Base-by-base conservation (phyloP, 768 basidiomycete genomes). In the Trametes coccinea region DNA sequence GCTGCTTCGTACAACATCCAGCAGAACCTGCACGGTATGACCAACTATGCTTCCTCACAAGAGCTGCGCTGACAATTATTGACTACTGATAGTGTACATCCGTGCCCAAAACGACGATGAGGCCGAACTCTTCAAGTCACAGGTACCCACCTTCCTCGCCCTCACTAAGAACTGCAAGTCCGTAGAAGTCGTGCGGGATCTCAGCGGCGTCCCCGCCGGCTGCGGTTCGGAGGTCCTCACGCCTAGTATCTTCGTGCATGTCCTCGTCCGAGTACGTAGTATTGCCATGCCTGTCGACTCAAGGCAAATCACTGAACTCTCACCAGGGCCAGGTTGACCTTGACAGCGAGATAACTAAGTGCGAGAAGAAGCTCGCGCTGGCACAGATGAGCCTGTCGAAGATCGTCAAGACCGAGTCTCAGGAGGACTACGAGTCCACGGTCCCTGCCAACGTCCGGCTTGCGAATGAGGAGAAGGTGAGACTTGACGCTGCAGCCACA, bases 1-100 rank as follows among this genome's bases (percentile, higher is more conserved):
- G 89, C 94, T 16, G 92, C 92, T 3, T 88, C 89, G 5, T 98
- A 97, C 75, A 93, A 89, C 73, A 75, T 99, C 44, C 93, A 92
- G 70, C 86, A 76, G 44, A 89, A 94, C 67, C 88, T 95, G 17
- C 92, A 94, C 72, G 77, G 92, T 92, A 67, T 29, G 85, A 74
- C 7, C 56, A 44, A 40, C 55, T 9, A 46, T 49, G 44, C 22
- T 13, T 29, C 29, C 33, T 43, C 14, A 41, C 46, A 43, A 41
- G 22, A 37, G 13, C 31, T 43, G n/a, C 41, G 49, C 52, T 40
- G n/a, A 46, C 17, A 39, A 10, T 30, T 16, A 11, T 14, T 22
- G 5, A 4, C 37, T 11, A 6, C 6, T 37, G 34, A 5, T 62
- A 95, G 94, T 94, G 66, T 93, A 89, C 75, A 76, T 97, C 67